phyloP scores from a whole-genome alignment of 371 early-diverging fungal species.

The Chytridiales sp. region DNA sequence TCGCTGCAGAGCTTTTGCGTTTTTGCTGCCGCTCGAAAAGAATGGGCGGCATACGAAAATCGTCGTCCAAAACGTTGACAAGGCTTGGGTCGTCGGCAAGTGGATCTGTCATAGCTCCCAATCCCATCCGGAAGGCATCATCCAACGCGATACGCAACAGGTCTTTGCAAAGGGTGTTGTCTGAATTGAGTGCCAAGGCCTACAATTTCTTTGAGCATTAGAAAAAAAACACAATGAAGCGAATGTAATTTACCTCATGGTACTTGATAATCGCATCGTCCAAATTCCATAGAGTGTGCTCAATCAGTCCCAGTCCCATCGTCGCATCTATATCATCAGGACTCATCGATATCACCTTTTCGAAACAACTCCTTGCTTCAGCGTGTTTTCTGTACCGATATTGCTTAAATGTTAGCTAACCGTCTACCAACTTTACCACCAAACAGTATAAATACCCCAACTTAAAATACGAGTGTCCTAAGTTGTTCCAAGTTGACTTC shows the following conservation, averaged over 20 bases:
- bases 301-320: conserved; percentile 54
- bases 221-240: not conserved
- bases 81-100: not conserved
- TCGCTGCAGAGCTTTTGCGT: not conserved
- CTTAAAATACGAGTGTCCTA: conserved; percentile 68
- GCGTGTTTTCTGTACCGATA: not conserved
- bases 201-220: not conserved
- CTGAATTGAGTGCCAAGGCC: conserved; percentile 30
- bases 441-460: no score
- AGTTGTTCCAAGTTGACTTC: conserved; percentile 65
- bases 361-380: conserved; percentile 52
- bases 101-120: not conserved
- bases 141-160: conserved; percentile 18
- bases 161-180: conserved; percentile 19
- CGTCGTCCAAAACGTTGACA: not conserved
- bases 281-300: conserved; percentile 48
- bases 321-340: conserved; percentile 38
- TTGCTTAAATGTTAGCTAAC: conserved; percentile 5
- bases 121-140: not conserved
- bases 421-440: no score
- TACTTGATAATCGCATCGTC: conserved; percentile 58
- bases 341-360: conserved; percentile 50
- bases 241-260: conserved; percentile 41
- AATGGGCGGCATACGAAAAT: not conserved
- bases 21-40: not conserved